A percentile compares a stretch with the other conserved stretches of the same genome.
Conservation (phyloP, 225 moss, liverwort and hornwort species). For the Lunularia cruciata region DNA sequence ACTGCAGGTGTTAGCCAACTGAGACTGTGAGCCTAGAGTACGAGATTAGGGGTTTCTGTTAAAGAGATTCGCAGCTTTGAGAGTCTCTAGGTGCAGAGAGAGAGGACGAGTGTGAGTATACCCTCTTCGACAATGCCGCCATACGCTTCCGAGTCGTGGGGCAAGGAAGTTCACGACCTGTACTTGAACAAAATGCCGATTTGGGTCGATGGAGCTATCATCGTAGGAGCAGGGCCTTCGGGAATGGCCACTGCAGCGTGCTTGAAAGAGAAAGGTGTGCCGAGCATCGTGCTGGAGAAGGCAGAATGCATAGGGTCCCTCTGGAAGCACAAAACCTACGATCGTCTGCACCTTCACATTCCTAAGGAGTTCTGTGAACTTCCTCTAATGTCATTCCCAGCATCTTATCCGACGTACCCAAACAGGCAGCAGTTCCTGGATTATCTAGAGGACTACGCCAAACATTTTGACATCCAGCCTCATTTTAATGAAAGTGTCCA, state of each 20-base stretch:
- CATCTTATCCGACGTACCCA: conserved; percentile 70
- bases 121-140: conserved; percentile 36
- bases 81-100: background rate
- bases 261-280: conserved; percentile 48
- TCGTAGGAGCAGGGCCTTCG: conserved; percentile 82
- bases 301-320: conserved; percentile 71
- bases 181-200: conserved; percentile 36
- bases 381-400: conserved; percentile 64
- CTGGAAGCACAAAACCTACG: conserved; percentile 86
- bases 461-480: conserved; percentile 50
- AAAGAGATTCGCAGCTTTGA: background rate
- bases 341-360: conserved; percentile 78
- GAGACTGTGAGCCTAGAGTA: background rate
- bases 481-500: conserved; percentile 61
- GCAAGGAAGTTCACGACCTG: conserved; percentile 40
- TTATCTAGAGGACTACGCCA: conserved; percentile 65
- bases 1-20: background rate
- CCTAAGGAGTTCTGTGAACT: conserved; percentile 97
- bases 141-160: conserved; percentile 37
- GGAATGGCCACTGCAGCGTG: conserved; percentile 81
- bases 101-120: background rate
- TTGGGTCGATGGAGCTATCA: conserved; percentile 57
- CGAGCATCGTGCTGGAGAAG: conserved; percentile 62
- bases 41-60: background rate
- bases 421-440: conserved; percentile 67